Conservation (phyloP, 768 basidiomycete genomes). For the Cantharellus cinnabarinus region DNA sequence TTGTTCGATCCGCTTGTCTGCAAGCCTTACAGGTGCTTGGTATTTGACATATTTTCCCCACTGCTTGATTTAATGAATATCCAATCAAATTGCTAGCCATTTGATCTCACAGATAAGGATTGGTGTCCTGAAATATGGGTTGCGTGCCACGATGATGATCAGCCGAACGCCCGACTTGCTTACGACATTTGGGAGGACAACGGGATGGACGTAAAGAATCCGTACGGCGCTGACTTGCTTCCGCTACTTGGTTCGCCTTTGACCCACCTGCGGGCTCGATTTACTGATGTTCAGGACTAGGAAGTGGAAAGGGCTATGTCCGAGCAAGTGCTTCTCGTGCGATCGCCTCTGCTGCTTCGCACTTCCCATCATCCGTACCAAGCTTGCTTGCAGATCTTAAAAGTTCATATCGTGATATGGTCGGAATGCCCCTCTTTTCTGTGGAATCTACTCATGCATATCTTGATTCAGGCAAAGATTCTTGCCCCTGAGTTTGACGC, state of each 20-base stretch:
- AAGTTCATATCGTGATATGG: conserved; percentile 70
- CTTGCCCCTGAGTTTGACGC: conserved; percentile 83
- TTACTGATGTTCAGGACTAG: conserved; percentile 19
- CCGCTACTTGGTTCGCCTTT: conserved; percentile 39
- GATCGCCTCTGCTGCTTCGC: conserved; percentile 55
- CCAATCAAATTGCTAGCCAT: conserved; percentile 31
- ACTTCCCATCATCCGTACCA: conserved; percentile 35
- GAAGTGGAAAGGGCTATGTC: conserved; percentile 63
- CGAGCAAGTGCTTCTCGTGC: conserved; percentile 50
- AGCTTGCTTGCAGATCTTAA: conserved; percentile 28
- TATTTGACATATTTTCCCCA: conserved; percentile 1
- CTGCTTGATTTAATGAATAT: background rate
- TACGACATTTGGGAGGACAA: conserved; percentile 86
- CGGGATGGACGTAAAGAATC: conserved; percentile 67
- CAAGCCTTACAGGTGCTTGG: conserved; percentile 62
- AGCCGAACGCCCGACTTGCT: conserved; percentile 73
- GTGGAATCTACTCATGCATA: background rate
- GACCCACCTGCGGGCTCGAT: conserved; percentile 1
- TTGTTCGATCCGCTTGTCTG: conserved; percentile 74
- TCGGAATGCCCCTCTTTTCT: conserved; percentile 11
- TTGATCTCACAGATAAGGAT: conserved; percentile 85
- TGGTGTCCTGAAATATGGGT: conserved; percentile 84
- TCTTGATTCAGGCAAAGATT: conserved; percentile 42
- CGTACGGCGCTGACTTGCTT: conserved; percentile 36
- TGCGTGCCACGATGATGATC: conserved; percentile 71